Base-by-base conservation (phyloP, 306 rosid genomes). In the Quercus wislizeni region DNA sequence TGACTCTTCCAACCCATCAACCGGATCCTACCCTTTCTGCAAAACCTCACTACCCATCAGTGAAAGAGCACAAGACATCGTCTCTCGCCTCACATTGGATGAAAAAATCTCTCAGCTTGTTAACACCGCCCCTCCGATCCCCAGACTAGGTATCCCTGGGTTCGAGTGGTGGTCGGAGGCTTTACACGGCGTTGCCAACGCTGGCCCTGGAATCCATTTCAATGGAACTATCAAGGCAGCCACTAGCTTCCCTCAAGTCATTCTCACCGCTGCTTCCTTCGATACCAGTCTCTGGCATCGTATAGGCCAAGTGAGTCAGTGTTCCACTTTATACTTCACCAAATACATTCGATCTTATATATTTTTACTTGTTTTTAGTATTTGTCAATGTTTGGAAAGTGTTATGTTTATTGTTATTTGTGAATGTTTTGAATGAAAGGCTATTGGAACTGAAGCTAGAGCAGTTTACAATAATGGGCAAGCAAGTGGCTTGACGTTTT, bases 91-190 rank as follows among this genome's bases (percentile, higher is more conserved):
- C 84, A 91, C 99, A 71, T 87, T 95, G 83, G 96, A 91, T 33
- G 99, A 95, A 84, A 95, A 95, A 73, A 81, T 95, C 78, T 62
- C 90, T 64, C 99, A 95, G 76, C 98, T 95, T 61, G 96, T 95
- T 1, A 88, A 90, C 97, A 28, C 91, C 1, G 97, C 93, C 9
- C 90, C 98, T 69, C 31, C 97, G n/a, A 93, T 95, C 75, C 88
- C 99, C 23, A 84, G 96, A 17, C 98, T 95, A 38, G 97, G 97
- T 0, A 84, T 95, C 77, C 99, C 98, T 1, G 82, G 71, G 8
- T 95, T 89, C 85, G 55, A 92, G 79, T 95, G 99, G 99, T 95
- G 99, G 98, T 88, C 86, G 14, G 99, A 95, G 73, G 96, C 99
- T 5, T 89, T 95, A 3, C 99, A 95, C 51, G 98, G 99, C 20